Conservation (phyloP, 257 asterid genomes). For the Solanum gandarillasii region DNA sequence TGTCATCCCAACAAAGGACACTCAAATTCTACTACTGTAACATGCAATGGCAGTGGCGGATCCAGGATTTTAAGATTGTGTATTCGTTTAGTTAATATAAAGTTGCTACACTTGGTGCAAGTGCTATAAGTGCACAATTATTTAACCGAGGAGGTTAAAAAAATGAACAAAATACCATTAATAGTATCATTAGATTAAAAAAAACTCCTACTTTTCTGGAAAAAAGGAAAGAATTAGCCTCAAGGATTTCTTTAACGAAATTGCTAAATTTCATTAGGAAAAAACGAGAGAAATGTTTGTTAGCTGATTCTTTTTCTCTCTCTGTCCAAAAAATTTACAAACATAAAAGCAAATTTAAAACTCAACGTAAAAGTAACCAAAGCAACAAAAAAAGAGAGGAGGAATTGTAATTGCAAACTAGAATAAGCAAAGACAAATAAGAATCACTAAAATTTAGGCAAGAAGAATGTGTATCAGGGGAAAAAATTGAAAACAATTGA, state of each 20-base stretch:
- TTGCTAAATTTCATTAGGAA: not conserved
- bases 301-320: not conserved
- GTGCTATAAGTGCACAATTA: not conserved
- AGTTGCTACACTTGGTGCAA: not conserved
- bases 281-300: not conserved
- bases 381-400: not conserved
- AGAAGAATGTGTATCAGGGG: not conserved
- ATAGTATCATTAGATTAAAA: not conserved
- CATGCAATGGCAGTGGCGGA: not conserved
- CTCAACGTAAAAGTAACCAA: not conserved
- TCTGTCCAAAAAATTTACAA: not conserved
- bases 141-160: not conserved
- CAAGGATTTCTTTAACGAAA: not conserved
- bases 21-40: not conserved
- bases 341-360: not conserved
- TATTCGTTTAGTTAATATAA: not conserved
- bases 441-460: not conserved
- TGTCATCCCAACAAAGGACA: not conserved
- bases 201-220: not conserved
- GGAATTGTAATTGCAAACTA: not conserved
- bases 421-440: not conserved
- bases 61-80: not conserved
- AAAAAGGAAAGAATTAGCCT: not conserved
- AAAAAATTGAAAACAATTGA: not conserved
- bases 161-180: not conserved